Evolutionary conservation across 495 filamentous ascomycete genomes (phyloP), one percentile per base, ranked within the genome.

Genomic region (Penicillium soppii): DNA sequence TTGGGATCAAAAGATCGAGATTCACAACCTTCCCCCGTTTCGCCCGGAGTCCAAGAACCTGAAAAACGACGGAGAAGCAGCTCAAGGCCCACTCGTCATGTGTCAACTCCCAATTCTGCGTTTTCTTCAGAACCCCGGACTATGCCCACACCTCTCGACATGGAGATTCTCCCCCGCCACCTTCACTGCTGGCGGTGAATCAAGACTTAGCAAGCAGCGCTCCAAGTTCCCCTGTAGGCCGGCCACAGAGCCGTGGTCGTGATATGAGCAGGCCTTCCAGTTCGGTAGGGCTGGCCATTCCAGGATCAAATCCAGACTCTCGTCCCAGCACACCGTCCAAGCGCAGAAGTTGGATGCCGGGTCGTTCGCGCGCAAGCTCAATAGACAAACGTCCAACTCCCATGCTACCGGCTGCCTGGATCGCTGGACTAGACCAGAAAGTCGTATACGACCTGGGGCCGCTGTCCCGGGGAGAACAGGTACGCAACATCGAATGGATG

Each of bases 361-460:
- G 72, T 29, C 73, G 71, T 16, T 66, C 61, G 42, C 67, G 69
- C 8, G 65, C 69, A n/a, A 68, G 63, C 40, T 71, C 69, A 13
- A 59, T 67, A 38, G 69, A 67, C 53, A 65, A 56, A 40, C 56
- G 50, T 37, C 36, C 42, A 22, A 42, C 38, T 17, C 50, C 57
- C 1, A 37, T 61, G 25, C 41, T 57, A 19, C 64, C 73, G 15
- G 68, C 68, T 16, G 86, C 86, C 22, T 90, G 87, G 88, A 77
- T 84, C 45, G 75, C 83, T 13, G 80, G 76, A 10, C 70, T 77
- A 43, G 76, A 73, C 45, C 76, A 75, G 43, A 82, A 77, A 47
- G 73, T 81, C 7, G 76, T 82, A 19, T 91, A 90, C 45, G 86
- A 86, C 57, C 59, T 81, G 8, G 63, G 74, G 7, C 73, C 76